A percentile compares a stretch with the other conserved stretches of the same genome.
Conservation (phyloP, 164 flowering plant genomes). For the Nymphaea thermarum region DNA sequence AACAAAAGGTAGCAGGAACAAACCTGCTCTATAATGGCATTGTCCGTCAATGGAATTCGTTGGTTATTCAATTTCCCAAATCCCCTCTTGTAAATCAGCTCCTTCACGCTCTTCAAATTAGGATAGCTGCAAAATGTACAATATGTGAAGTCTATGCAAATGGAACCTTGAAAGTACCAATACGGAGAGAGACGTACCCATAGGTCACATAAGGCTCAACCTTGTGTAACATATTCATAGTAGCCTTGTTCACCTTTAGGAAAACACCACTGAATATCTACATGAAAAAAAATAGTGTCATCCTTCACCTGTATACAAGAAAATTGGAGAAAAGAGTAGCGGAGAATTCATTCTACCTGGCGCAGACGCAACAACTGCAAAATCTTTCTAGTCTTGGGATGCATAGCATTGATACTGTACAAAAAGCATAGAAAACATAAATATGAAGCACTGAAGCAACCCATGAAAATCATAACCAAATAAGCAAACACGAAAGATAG, state of each 20-base stretch:
- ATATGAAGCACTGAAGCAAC: too few relatives aligned
- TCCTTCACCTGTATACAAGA: background rate
- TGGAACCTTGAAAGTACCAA: background rate
- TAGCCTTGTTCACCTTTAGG: conserved; percentile 58
- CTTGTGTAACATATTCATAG: conserved; percentile 52
- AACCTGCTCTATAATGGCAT: conserved; percentile 37
- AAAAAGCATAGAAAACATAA: background rate
- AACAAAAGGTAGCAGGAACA: background rate
- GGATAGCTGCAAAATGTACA: conserved; percentile 27
- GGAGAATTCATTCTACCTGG: conserved; percentile 22
- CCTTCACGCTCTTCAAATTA: conserved; percentile 44
- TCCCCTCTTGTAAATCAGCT: conserved; percentile 50
- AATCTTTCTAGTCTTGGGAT: conserved; percentile 41
- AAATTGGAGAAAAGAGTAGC: background rate
- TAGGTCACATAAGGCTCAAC: conserved; percentile 59
- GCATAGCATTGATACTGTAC: conserved; percentile 47
- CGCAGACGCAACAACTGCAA: conserved; percentile 43
- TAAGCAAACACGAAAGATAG: too few relatives aligned
- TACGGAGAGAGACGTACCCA: conserved; percentile 20
- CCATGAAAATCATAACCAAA: too few relatives aligned
- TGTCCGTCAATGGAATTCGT: conserved; percentile 44
- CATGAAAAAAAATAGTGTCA: background rate
- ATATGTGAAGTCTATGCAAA: background rate
- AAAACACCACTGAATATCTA: conserved; percentile 65
- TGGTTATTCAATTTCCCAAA: conserved; percentile 38